Conservation (phyloP, 495 filamentous ascomycete genomes). For the Neurospora tetraspora region DNA sequence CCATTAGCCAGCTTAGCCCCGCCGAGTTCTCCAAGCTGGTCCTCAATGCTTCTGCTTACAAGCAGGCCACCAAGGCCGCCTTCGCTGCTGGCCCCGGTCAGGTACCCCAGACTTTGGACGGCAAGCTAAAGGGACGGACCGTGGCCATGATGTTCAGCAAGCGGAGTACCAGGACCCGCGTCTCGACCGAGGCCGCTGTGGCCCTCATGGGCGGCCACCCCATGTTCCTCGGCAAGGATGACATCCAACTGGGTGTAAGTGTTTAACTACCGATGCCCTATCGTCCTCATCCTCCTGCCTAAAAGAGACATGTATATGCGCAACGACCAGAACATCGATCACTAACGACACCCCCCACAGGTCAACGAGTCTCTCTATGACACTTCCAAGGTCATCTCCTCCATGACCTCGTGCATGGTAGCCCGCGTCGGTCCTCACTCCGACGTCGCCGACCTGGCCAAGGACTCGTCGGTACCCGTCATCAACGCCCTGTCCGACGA, state of each 20-base stretch:
- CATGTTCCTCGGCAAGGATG: constrained; percentile 90
- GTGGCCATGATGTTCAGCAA: constrained; percentile 96
- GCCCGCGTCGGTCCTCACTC: constrained; percentile 78
- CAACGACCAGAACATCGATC: not conserved
- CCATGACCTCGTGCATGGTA: constrained; percentile 85
- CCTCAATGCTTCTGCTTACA: constrained; percentile 66
- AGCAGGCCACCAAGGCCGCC: constrained; percentile 66
- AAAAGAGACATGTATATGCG: not conserved
- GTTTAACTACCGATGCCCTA: not conserved
- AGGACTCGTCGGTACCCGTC: constrained; percentile 75
- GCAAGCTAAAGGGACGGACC: constrained; percentile 55
- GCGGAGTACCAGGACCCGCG: constrained; percentile 80
- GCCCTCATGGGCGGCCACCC: constrained; percentile 78
- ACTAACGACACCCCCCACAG: constrained; percentile 22
- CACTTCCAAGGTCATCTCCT: constrained; percentile 78
- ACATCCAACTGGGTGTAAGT: constrained; percentile 86
- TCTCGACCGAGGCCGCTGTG: constrained; percentile 85
- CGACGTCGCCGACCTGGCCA: constrained; percentile 69
- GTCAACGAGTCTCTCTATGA: constrained; percentile 88
- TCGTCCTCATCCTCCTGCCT: not conserved
- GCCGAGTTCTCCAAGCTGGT: constrained; percentile 73
- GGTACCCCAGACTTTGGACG: constrained; percentile 41
- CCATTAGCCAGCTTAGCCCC: constrained; percentile 74
- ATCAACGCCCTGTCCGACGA: constrained; percentile 88
- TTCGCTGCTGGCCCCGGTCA: constrained; percentile 25